These are phyloP conservation scores for Fusarium albosuccineum DNA, from an alignment of 2,329 filamentous ascomycete genomes.

Conservation along the genomic window DNA sequence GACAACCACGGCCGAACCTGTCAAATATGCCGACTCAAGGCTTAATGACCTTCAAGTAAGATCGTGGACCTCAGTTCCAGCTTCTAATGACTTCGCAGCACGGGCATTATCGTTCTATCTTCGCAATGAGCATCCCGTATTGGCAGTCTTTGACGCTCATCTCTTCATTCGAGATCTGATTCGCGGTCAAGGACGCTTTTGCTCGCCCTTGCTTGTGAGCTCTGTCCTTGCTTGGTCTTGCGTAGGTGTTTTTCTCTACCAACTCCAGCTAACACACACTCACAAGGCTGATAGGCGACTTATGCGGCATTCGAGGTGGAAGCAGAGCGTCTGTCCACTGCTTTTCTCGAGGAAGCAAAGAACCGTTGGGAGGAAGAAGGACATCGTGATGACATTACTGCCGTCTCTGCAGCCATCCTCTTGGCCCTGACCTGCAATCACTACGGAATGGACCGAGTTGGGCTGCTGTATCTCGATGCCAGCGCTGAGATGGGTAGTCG, in stretches of 20 bases:
- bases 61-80: conserved; percentile 22
- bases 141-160: conserved; percentile 23
- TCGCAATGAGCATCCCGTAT: conserved; percentile 7
- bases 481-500: background rate
- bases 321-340: background rate
- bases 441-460: conserved; percentile 3
- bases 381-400: background rate
- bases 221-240: conserved; percentile 27
- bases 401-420: conserved; percentile 13
- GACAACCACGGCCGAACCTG: background rate
- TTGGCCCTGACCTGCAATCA: conserved; percentile 18
- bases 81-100: background rate
- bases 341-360: conserved; percentile 11
- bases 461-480: conserved; percentile 9
- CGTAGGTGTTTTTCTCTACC: background rate
- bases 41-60: conserved; percentile 8
- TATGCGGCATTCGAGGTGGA: conserved; percentile 24
- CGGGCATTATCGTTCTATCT: conserved; percentile 26
- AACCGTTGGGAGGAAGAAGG: background rate
- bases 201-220: conserved; percentile 17
- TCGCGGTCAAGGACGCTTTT: conserved; percentile 1
- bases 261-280: accelerated
- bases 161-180: conserved; percentile 6
- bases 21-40: background rate
- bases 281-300: background rate